These are phyloP conservation scores for Ochromonas danica DNA, from an alignment of 108 stramenopile genomes.

Conservation along the genomic window DNA sequence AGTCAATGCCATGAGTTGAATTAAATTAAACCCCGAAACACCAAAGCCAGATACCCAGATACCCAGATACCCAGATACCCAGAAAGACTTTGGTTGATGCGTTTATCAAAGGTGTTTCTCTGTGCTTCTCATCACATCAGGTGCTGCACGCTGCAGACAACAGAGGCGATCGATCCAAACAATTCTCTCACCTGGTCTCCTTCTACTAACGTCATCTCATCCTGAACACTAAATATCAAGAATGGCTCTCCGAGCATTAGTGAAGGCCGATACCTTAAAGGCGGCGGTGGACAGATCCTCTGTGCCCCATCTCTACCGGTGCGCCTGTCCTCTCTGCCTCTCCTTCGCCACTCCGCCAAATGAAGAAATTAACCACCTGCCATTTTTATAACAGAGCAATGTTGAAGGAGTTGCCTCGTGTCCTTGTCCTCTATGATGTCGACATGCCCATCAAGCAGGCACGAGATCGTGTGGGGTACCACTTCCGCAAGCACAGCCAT, in stretches of 20 bases:
- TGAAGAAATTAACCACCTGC: neutral
- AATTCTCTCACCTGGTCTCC: too few species aligned
- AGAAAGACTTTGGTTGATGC: too few species aligned
- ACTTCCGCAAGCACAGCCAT: constrained; percentile 66
- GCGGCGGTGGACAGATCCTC: neutral
- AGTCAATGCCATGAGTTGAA: too few species aligned
- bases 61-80: too few species aligned
- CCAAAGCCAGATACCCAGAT: too few species aligned
- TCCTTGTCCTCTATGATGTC: constrained; percentile 82
- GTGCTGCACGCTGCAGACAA: too few species aligned
- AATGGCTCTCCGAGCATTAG: constrained; percentile 1
- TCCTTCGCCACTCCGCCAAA: neutral
- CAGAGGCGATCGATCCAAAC: too few species aligned
- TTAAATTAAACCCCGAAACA: too few species aligned
- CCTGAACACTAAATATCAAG: too few species aligned
- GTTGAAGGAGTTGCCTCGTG: constrained; percentile 71
- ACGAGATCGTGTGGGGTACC: constrained; percentile 60
- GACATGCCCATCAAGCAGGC: constrained; percentile 70
- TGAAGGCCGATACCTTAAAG: neutral
- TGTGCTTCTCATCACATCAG: too few species aligned
- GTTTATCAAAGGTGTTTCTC: too few species aligned
- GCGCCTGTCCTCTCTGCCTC: neutral
- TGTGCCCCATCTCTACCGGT: constrained; percentile 4
- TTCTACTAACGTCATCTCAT: too few species aligned
- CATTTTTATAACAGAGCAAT: constrained; percentile 29